Base-by-base conservation (phyloP, 805 yeast genomes). In the Kodamaea hsintzibuensis region DNA sequence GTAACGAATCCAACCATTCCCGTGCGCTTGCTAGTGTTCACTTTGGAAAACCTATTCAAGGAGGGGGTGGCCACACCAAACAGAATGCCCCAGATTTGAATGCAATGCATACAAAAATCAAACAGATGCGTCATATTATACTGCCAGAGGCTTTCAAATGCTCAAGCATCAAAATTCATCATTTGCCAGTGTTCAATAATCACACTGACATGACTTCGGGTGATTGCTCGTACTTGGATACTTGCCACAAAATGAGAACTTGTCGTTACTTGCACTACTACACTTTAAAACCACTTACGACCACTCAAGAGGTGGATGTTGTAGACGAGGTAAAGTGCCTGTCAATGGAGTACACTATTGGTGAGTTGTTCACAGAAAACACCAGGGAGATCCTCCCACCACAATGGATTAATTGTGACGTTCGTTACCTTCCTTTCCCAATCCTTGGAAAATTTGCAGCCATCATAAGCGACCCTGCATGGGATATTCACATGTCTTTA, bases 401-500 rank as follows among this genome's bases (percentile, higher is more conserved):
- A 1, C 98, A 91, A 70, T 89, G 96, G 95, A 89, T 92, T 56
- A 82, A 83, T 53, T 90, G 96, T 67, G 97, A 92, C 69, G 85
- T 92, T 16, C 76, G 91, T 35, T 76, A 80, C 49, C 76, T 92
- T 53, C 91, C 93, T 59, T 84, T 93, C 62, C 71, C 67, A 18
- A 71, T 82, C 6, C 69, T 92, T 53, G 97, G 98, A 1, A 84
- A 87, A 70, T 89, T 89, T 72, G 91, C 80, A 40, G 91, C 86
- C 2, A 84, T 92, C 10, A 82, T 93, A 52, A 93, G 96, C 0
- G 98, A 92, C 68, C 97, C 97, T 2, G 95, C 97, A 7, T 92
- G 98, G 98, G 92, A 91, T 59, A 92, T 92, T 58, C 97, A 92
- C 71, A 91, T 89, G 92, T 87, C 88, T 52, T 68, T 83, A 55